Base-by-base conservation (phyloP, 2,329 filamentous ascomycete species). In the Diaporthe sp. region DNA sequence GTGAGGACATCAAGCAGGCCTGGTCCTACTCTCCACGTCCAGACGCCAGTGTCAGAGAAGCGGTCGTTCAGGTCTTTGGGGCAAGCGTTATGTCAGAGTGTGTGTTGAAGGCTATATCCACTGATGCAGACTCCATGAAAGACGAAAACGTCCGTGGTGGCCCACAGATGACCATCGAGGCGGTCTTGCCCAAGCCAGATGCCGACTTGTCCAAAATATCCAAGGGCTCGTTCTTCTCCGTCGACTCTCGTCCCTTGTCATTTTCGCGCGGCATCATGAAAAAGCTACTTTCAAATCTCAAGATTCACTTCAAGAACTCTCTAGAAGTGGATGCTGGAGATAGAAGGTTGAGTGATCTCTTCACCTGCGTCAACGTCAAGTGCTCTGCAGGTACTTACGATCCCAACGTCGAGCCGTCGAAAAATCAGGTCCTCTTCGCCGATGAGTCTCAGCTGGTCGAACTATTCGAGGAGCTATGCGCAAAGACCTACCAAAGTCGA, bases 361-460 rank as follows among this genome's bases (percentile, higher is more conserved):
- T 95, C 80, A 82, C 95, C 55, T 87, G 87, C 55, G 82, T 96
- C 51, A 89, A 91, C 74, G 91, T 96, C 42, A 82, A 81, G 20
- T 95, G 93, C 79, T 88, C 90, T 0, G 81, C 85, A 1, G 87
- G 88, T 39, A 92, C 87, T 75, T 96, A 96, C 79, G 94, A 96
- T 82, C 86, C 88, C 1, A 96, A 95, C 78, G 83, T 95, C 8
- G 91, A 95, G 76, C 90, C 93, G 4, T 86, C 90, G 4, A 96
- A 96, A 81, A 91, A 94, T 74, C 91, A 95, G 79, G 88, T 96
- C 2, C 80, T 95, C 0, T 95, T 96, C 80, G 86, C 85, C 6
- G 85, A 94, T 70, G 89, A 92, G 77, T 65, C 82, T 2, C 67
- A 72, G 2, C 60, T 91, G 0, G 77, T 90, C 2, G 79, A 84